A percentile compares a stretch with the other conserved stretches of the same genome.
These are phyloP conservation scores for Neurospora intermedia DNA, from an alignment of 495 filamentous ascomycete genomes.

Conservation along the genomic window DNA sequence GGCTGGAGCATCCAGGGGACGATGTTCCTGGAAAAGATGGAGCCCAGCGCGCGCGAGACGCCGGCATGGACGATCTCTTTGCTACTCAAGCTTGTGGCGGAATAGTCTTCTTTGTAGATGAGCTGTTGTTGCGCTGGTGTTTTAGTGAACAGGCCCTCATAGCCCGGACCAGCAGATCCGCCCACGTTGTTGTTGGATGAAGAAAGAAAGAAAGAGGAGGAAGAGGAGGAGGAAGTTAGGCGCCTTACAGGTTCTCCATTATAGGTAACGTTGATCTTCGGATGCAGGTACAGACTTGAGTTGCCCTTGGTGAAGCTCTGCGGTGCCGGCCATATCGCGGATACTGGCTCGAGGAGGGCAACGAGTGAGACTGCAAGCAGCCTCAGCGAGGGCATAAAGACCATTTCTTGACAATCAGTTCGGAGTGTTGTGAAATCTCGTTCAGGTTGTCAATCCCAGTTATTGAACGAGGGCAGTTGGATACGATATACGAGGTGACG, in stretches of 20 bases:
- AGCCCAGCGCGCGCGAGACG: slow-evolving; percentile 33
- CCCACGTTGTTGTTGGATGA: not conserved
- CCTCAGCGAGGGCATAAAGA: slow-evolving; percentile 1
- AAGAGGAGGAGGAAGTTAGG: slow-evolving; percentile 8
- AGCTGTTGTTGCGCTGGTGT: slow-evolving; percentile 27
- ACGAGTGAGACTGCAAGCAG: slow-evolving; percentile 24
- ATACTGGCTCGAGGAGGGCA: slow-evolving; percentile 20
- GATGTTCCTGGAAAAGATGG: slow-evolving; percentile 51
- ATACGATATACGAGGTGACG: not conserved
- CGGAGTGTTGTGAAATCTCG: not conserved
- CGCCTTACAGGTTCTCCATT: slow-evolving; percentile 43
- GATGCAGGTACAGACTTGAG: slow-evolving; percentile 44
- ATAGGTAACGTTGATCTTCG: slow-evolving; percentile 43
- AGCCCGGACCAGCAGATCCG: not conserved
- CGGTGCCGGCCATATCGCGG: slow-evolving; percentile 53
- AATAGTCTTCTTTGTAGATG: slow-evolving; percentile 31
- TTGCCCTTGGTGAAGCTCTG: slow-evolving; percentile 39
- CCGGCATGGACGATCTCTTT: slow-evolving; percentile 39
- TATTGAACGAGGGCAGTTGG: not conserved
- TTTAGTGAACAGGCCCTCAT: slow-evolving; percentile 14
- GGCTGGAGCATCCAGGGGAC: slow-evolving; percentile 69
- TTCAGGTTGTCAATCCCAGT: not conserved
- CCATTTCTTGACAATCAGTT: not conserved
- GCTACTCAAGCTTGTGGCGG: slow-evolving; percentile 27
- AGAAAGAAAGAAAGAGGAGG: slow-evolving; percentile 3